Evolutionary conservation across 352 stramenopile species (phyloP), one percentile per base, ranked within the genome.

Genomic region (Blastocystis sp.): DNA sequence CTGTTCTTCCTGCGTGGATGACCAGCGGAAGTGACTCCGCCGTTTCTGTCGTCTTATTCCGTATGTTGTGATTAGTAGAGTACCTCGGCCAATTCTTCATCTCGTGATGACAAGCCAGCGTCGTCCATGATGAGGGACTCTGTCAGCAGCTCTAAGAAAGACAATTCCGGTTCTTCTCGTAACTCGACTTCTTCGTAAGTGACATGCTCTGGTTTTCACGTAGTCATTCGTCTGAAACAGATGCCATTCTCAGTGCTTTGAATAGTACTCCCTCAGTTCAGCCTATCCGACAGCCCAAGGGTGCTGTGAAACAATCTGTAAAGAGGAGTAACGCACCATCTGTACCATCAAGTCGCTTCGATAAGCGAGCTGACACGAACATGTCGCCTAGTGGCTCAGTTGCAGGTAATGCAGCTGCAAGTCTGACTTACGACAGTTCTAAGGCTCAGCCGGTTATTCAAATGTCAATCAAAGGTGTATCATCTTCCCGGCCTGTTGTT

Each of bases 1-100:
- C 64, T 14, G 40, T 76, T 53, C 32, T 76, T 24, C 64, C 64
- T 76, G 64, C 64, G 53, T 76, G 64, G 64, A 76, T 76, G 64
- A 57, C 64, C 14, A 29, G 27, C 53, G 64, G 64, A 53, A 34
- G 27, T 38, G 40, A 32, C 32, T 16, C 21, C 14, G 21, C 16
- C 14, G 27, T n/a, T 27, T 29, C 40, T 51, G 32, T 54, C 11
- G 38, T 56, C 8, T 24, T 57, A 21, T 76, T 14, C 24, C 4
- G 8, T 21, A 21, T 76, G 27, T 53, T 53, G 27, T 57, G 4
- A 9, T 29, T 21, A n/a, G 8, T 18, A 27, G 32, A 51, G 27
- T 36, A 51, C 46, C 36, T 54, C 38, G 14, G 21, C 34, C 14
- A 76, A 76, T 38, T 11, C 27, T 29, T 24, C 53, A 2, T 34